phyloP scores from a whole-genome alignment of 495 filamentous ascomycete genomes.

The Friedmanniomyces simplex region DNA sequence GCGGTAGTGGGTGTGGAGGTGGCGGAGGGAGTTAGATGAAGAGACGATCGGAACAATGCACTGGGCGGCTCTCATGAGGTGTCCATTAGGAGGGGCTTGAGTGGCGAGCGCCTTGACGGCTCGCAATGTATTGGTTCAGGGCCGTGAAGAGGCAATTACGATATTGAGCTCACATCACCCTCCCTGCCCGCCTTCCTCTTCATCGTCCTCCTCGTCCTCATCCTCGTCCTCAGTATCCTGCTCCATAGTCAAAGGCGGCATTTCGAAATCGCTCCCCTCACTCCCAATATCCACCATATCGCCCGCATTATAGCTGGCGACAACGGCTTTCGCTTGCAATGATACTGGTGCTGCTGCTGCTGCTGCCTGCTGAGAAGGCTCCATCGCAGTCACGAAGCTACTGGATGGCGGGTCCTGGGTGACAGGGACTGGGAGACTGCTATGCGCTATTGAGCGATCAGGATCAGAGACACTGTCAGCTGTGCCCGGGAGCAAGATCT shows the following conservation, averaged over 20 bases:
- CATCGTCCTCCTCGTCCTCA: slow-evolving; percentile 12
- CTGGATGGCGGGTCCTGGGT: too few species aligned
- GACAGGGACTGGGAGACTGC: not conserved
- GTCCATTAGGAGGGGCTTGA: too few species aligned
- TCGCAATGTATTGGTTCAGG: too few species aligned
- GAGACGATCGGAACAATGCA: too few species aligned
- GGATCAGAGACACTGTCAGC: not conserved
- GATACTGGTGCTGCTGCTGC: not conserved
- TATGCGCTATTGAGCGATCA: not conserved
- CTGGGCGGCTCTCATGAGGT: too few species aligned
- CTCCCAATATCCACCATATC: not conserved
- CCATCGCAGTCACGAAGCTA: slow-evolving; percentile 4
- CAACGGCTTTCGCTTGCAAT: not conserved
- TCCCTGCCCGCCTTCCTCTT: too few species aligned
- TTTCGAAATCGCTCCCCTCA: slow-evolving; percentile 23
- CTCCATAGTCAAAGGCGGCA: slow-evolving; percentile 23
- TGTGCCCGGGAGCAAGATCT: not conserved
- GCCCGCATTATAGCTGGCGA: not conserved
- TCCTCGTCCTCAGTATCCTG: slow-evolving; percentile 21
- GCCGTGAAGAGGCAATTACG: too few species aligned
- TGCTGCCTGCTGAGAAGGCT: slow-evolving; percentile 2
- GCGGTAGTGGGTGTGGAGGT: too few species aligned
- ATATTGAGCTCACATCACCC: too few species aligned
- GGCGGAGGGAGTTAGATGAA: too few species aligned
- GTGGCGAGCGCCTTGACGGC: too few species aligned